Conservation (phyloP, 2,329 filamentous ascomycete genomes). For the Nigrospora osmanthi region DNA sequence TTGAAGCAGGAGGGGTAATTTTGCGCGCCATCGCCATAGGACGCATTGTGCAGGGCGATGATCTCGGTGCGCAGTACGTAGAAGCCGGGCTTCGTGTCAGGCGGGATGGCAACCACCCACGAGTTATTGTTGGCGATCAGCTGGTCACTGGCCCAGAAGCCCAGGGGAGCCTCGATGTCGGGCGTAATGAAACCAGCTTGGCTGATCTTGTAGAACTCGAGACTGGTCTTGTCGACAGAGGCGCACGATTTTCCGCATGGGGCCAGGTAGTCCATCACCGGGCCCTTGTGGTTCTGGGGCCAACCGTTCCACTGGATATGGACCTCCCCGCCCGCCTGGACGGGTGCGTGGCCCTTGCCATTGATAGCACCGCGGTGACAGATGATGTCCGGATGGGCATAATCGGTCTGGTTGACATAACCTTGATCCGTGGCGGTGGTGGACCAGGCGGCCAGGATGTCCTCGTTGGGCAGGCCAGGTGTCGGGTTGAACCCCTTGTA, state of each 20-base stretch:
- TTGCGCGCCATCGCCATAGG: slow-evolving; percentile 9
- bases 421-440: slow-evolving; percentile 28
- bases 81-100: slow-evolving; percentile 20
- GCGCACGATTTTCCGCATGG: slow-evolving; percentile 22
- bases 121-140: slow-evolving; percentile 30
- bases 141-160: slow-evolving; percentile 37
- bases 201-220: slow-evolving; percentile 23
- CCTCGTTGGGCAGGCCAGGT: slow-evolving; percentile 8
- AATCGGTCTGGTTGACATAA: slow-evolving; percentile 29
- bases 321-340: slow-evolving; percentile 26
- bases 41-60: slow-evolving; percentile 16
- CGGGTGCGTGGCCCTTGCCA: slow-evolving; percentile 21
- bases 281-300: slow-evolving; percentile 28
- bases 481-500: slow-evolving; percentile 17
- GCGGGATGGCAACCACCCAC: slow-evolving; percentile 13
- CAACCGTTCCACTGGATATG: slow-evolving; percentile 29
- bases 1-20: slow-evolving; percentile 19
- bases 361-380: slow-evolving; percentile 25
- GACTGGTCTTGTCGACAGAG: slow-evolving; percentile 18
- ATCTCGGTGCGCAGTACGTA: slow-evolving; percentile 18
- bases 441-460: slow-evolving; percentile 17
- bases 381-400: slow-evolving; percentile 26
- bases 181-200: slow-evolving; percentile 17
- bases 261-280: slow-evolving; percentile 29
- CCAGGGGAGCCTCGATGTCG: slow-evolving; percentile 32